Percentiles rank a stretch among this genome's conserved stretches.
Conservation (phyloP, 805 yeast genomes). For the Cyberlindnera maclurae region DNA sequence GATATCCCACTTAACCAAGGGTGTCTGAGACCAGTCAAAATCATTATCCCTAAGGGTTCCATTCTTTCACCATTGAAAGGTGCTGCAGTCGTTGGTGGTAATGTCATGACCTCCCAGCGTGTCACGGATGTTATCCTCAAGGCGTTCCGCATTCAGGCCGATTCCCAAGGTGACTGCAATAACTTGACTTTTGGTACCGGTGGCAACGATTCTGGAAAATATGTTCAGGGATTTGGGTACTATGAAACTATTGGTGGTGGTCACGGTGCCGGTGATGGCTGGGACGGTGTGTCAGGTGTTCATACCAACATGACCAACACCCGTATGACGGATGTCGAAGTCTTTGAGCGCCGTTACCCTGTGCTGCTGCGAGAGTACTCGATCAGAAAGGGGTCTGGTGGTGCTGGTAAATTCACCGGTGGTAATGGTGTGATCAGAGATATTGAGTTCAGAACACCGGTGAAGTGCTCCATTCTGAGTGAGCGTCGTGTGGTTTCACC, state of each 20-base stretch:
- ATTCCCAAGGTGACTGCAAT: conserved; percentile 93
- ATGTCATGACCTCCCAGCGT: conserved; percentile 91
- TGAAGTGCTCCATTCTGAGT: conserved; percentile 72
- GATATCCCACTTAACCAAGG: conserved; percentile 94
- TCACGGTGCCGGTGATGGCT: conserved; percentile 82
- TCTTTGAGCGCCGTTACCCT: conserved; percentile 84
- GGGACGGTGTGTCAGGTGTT: conserved; percentile 86
- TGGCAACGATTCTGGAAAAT: conserved; percentile 45
- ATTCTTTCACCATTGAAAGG: conserved; percentile 70
- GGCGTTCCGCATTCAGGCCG: conserved; percentile 87
- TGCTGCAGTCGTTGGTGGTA: conserved; percentile 93
- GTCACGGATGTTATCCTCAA: conserved; percentile 83
- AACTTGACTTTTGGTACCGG: conserved; percentile 88
- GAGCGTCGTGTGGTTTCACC: conserved; percentile 85
- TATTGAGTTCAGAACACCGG: conserved; percentile 66
- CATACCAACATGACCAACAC: conserved; percentile 95
- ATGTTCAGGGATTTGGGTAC: conserved; percentile 71
- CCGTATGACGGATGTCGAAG: conserved; percentile 84
- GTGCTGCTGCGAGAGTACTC: conserved; percentile 68
- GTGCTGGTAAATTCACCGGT: conserved; percentile 63
- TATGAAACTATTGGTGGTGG: conserved; percentile 96
- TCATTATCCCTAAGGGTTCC: conserved; percentile 55
- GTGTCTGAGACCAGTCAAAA: conserved; percentile 71
- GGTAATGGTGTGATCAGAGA: conserved; percentile 87
- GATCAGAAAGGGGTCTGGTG: conserved; percentile 72